Evolutionary conservation across 2,329 filamentous ascomycete species (phyloP).

Genomic region (Whalleya microplaca): DNA sequence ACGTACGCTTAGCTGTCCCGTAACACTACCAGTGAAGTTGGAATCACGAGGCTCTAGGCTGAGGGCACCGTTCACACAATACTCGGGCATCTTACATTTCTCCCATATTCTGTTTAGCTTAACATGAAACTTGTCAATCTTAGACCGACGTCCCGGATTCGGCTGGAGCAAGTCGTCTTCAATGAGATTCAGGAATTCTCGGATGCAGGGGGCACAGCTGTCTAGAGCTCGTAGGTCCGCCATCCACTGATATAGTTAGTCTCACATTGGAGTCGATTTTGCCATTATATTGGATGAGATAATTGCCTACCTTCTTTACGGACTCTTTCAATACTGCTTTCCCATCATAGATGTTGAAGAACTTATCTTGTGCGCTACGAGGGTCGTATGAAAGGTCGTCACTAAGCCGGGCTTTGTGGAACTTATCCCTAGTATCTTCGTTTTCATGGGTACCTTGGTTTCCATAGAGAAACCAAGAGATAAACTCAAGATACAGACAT

Average conservation of each 20-base stretch:
- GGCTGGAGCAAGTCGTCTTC: background rate
- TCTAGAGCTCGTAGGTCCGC: background rate
- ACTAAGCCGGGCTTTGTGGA: background rate
- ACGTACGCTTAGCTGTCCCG: background rate
- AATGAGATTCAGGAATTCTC: background rate
- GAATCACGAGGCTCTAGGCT: background rate
- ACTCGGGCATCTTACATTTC: background rate
- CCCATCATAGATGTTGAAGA: slow-evolving; percentile 14
- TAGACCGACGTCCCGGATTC: background rate
- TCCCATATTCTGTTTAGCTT: background rate
- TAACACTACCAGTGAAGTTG: background rate
- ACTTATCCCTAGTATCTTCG: background rate
- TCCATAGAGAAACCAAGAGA: slow-evolving; percentile 18
- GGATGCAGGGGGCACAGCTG: background rate
- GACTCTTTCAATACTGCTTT: slow-evolving; percentile 8
- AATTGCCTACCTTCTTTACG: slow-evolving; percentile 10
- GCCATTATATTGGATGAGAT: background rate
- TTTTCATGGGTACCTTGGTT: slow-evolving; percentile 1
- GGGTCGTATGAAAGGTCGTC: slow-evolving; percentile 2
- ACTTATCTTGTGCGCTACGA: slow-evolving; percentile 15
- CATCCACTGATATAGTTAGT: background rate
- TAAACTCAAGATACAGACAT: slow-evolving; percentile 17
- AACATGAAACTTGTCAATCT: background rate
- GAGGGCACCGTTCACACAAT: background rate
- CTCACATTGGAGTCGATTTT: background rate